These are phyloP conservation scores for Teratosphaeria pseudoeucalypti DNA, from an alignment of 2,329 filamentous ascomycete genomes.

Conservation along the genomic window DNA sequence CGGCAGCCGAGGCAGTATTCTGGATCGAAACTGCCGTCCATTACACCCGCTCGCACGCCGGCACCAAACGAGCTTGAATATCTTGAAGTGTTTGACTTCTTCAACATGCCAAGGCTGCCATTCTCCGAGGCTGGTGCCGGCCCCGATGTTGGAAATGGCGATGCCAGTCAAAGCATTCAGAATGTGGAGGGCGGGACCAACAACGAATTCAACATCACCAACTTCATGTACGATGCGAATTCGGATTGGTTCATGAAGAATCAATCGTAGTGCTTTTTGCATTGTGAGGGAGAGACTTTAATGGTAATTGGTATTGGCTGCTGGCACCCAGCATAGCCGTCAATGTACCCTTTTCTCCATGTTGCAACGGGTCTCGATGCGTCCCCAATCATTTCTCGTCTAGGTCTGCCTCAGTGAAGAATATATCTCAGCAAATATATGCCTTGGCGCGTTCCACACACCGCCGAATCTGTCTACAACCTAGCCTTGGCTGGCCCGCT, in stretches of 20 bases:
- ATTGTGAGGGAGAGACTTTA: not conserved
- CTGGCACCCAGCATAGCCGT: too few relatives aligned
- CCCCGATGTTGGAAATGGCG: conserved; percentile 1
- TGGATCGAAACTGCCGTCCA: conserved; percentile 9
- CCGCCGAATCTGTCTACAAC: not conserved
- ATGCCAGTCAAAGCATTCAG: not conserved
- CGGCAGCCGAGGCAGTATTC: conserved; percentile 54
- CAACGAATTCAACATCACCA: conserved; percentile 67
- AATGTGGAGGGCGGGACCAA: conserved; percentile 4
- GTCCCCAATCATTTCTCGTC: not conserved
- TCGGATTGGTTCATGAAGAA: conserved; percentile 63
- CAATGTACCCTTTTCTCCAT: too few relatives aligned
- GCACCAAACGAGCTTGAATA: conserved; percentile 80
- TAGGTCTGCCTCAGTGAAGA: not conserved
- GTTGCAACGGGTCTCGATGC: not conserved
- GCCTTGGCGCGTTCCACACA: not conserved
- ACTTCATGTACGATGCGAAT: conserved; percentile 65
- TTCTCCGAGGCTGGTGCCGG: conserved; percentile 9
- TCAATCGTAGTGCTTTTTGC: not conserved
- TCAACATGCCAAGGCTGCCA: conserved; percentile 72
- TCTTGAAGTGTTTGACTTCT: conserved; percentile 87
- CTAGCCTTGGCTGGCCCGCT: not conserved
- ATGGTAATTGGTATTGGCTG: too few relatives aligned
- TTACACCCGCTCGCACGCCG: conserved; percentile 37
- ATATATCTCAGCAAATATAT: not conserved